phyloP scores from a whole-genome alignment of 1,139 yeast species.

The Zygotorulaspora mrakii region DNA sequence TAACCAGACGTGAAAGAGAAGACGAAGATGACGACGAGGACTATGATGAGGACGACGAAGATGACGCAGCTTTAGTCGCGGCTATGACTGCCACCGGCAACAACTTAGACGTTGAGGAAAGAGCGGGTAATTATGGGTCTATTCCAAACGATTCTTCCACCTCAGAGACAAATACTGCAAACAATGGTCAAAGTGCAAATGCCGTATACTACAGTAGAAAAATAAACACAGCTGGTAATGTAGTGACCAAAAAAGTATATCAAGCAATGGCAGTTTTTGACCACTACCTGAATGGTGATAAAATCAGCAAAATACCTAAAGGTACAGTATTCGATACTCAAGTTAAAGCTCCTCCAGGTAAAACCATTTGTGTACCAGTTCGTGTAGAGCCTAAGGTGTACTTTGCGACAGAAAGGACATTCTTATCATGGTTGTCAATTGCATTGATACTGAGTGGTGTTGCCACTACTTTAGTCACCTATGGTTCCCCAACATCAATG shows the following conservation, averaged over 20 bases:
- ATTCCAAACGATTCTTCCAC: constrained; percentile 15
- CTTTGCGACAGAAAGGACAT: constrained; percentile 81
- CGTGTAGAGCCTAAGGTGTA: constrained; percentile 83
- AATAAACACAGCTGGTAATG: constrained; percentile 26
- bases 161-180: constrained; percentile 2
- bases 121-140: constrained; percentile 44
- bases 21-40: constrained; percentile 41
- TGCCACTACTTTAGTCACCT: constrained; percentile 64
- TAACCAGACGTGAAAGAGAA: constrained; percentile 33
- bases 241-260: constrained; percentile 22
- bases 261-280: constrained; percentile 33
- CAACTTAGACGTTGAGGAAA: constrained; percentile 48
- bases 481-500: constrained; percentile 63
- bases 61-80: constrained; percentile 36
- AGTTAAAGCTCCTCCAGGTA: constrained; percentile 73
- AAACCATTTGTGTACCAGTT: constrained; percentile 69
- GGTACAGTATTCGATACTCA: constrained; percentile 72
- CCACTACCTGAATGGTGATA: constrained; percentile 58
- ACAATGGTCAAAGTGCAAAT: constrained; percentile 32
- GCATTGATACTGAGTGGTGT: constrained; percentile 71
- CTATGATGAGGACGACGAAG: constrained; percentile 41
- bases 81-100: constrained; percentile 37
- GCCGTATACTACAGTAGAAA: constrained; percentile 28
- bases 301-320: constrained; percentile 68
- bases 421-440: constrained; percentile 71